Base-by-base conservation (phyloP, 179 eudicot species). In the Silene coronaria region DNA sequence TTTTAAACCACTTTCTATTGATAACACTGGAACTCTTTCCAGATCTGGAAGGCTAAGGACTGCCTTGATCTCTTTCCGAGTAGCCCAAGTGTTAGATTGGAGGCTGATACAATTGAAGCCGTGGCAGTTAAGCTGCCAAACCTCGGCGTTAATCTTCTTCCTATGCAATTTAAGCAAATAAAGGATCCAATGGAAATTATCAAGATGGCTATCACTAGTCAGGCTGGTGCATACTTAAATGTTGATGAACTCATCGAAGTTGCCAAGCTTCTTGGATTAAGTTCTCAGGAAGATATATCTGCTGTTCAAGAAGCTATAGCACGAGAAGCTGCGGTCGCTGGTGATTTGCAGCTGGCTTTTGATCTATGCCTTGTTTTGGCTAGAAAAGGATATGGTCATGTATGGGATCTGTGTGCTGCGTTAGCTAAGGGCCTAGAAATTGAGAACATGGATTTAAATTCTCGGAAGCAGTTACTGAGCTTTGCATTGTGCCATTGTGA, bases 11-110 rank as follows among this genome's bases (percentile, higher is more conserved):
- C 75, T 55, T 57, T n/a, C 11, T 28, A 9, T 68, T 64, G 23
- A 14, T 77, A 24, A 59, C 59, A 27, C 55, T 72, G 23, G 55
- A 36, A 71, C 70, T 77, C 77, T 46, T 85, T 69, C 23, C 91
- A 96, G 99, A 89, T 96, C 78, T 96, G 97, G 99, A 96, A 90
- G 87, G 97, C 99, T 45, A 96, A 85, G 86, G 97, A 96, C 80
- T 96, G 99, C 85, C 86, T 96, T 73, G 89, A 86, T 79, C 91
- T 93, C 74, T 86, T 93, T 73, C 97, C 95, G 36, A 88, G 76
- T 79, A 89, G 93, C 88, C 87, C 88, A 76, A 89, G 71, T 84
- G 93, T 96, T 71, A 89, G 87, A 84, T 84, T 85, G 74, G 99
- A 96, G 87, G 91, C 89, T 79, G 96, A 96, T 84, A 78, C 89